Base-by-base conservation (phyloP, 2,329 filamentous ascomycete genomes). In the Amauroascus niger region DNA sequence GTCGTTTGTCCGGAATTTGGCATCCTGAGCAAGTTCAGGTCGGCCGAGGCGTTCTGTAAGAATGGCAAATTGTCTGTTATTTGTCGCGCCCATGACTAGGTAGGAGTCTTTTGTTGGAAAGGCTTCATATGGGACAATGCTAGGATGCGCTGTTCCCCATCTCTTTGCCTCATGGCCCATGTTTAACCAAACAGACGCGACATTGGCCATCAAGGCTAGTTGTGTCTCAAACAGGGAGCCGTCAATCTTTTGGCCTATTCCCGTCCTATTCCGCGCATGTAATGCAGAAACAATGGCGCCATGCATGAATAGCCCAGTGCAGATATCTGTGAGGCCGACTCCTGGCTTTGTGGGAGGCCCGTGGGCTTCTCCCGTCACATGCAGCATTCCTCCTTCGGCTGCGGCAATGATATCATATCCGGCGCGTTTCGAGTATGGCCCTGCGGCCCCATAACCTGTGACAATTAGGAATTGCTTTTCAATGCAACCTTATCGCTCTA, bases 71-170 rank as follows among this genome's bases (percentile, higher is more conserved):
- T 87, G 74, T 5, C 79, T 76, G 63, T 87, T 82, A 60, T 88
- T 88, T n/a, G 82, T 83, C 26, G 84, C 84, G 3, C 84, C 84
- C 45, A 87, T 76, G 18, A 88, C 75, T 33, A 88, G 76, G 54
- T 82, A 80, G n/a, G 83, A 82, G 57, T 88, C 83, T 52, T 78
- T 79, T 3, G 84, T 87, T 63, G 81, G 78, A 68, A 87, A 76
- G 0, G 71, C 71, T 53, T 75, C 67, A 50, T 76, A 77, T 1
- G 74, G 74, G 9, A 73, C 74, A 30, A 76, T 71, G 33, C 67
- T 74, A 0, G 74, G 73, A 63, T 77, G 74, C 20, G 65, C 69
- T 5, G 71, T 73, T 3, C 74, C 74, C 64, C 69, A 75, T 8
- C 73, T 67, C 50, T 71, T 60, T 0, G 69, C 69, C 56, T 74